Evolutionary conservation across 306 rosid genomes (phyloP), one percentile per base, ranked within the genome.

Genomic region (Spatholobus suberectus): DNA sequence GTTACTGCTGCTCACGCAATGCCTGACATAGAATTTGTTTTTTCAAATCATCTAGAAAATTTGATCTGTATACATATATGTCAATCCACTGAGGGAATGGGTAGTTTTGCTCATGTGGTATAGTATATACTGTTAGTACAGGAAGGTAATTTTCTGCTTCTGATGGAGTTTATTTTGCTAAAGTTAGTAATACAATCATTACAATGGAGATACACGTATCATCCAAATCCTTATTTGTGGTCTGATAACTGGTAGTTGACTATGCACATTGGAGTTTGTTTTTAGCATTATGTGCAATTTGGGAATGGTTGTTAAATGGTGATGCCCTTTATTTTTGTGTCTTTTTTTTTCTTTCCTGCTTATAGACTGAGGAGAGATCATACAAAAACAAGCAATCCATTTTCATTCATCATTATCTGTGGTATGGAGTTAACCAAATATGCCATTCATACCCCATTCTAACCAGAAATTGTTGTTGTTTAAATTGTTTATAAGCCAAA

Each of bases 261-360:
- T n/a, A 63, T 81, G 57, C 52, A 52, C 59, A 18, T 82, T 35
- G 32, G 75, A 47, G 41, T 24, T 63, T 11, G 67, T 26, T 26
- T 49, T 74, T 49, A 65, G 75, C 54, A 54, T 21, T 52, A 9
- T 26, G 47, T 66, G 35, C 23, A 5, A 20, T 66, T 55, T 65
- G 35, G 59, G 65, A 63, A 51, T 34, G 52, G 52, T 14, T 35
- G 12, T 47, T 24, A 20, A 44, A 35, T 70, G 24, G 78, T 29
- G 58, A 34, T 57, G 8, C 38, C 70, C 24, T 35, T 29, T 34
- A 8, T 37, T 49, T 49, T 34, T 26, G 2, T 40, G 47, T 40
- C 44, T 61, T 6, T 37, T 54, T 26, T 5, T 51, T 27, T 24
- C 15, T 62, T 32, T 26, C 44, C 41, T 44, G 40, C 47, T 32